phyloP scores from a whole-genome alignment of 768 basidiomycete species.

The Leccinum uliginosum region DNA sequence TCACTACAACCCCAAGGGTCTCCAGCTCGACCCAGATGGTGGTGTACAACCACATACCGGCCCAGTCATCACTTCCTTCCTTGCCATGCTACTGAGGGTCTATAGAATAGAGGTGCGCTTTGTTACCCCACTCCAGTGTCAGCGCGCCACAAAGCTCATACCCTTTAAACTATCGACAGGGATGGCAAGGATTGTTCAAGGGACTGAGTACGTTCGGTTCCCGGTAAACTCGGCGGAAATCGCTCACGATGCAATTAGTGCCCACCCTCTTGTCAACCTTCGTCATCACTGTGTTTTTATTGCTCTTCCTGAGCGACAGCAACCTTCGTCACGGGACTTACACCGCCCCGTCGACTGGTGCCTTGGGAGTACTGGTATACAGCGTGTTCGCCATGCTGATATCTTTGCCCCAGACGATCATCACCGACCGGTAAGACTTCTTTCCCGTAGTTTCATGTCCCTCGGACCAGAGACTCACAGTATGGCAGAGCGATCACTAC shows the following conservation, averaged over 20 bases:
- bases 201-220: slow-evolving; percentile 51
- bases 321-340: slow-evolving; percentile 62
- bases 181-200: slow-evolving; percentile 75
- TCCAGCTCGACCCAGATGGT: slow-evolving; percentile 75
- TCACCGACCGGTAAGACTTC: slow-evolving; percentile 65
- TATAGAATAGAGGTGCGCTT: slow-evolving; percentile 65
- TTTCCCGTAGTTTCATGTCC: background rate
- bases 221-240: slow-evolving; percentile 29
- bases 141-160: background rate
- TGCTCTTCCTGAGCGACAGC: slow-evolving; percentile 54
- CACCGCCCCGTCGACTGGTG: slow-evolving; percentile 55
- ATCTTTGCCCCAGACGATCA: slow-evolving; percentile 61
- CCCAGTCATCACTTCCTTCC: slow-evolving; percentile 72
- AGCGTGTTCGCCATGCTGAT: slow-evolving; percentile 63
- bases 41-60: slow-evolving; percentile 72
- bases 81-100: slow-evolving; percentile 69
- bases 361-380: slow-evolving; percentile 61
- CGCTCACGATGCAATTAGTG: slow-evolving; percentile 41
- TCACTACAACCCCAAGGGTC: slow-evolving; percentile 82
- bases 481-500: slow-evolving; percentile 71
- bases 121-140: background rate
- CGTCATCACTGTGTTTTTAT: slow-evolving; percentile 52
- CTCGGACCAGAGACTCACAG: background rate
- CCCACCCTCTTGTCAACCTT: slow-evolving; percentile 46
- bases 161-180: slow-evolving; percentile 34